Conservation (phyloP, 2,329 filamentous ascomycete genomes). For the Alternaria conjuncta region DNA sequence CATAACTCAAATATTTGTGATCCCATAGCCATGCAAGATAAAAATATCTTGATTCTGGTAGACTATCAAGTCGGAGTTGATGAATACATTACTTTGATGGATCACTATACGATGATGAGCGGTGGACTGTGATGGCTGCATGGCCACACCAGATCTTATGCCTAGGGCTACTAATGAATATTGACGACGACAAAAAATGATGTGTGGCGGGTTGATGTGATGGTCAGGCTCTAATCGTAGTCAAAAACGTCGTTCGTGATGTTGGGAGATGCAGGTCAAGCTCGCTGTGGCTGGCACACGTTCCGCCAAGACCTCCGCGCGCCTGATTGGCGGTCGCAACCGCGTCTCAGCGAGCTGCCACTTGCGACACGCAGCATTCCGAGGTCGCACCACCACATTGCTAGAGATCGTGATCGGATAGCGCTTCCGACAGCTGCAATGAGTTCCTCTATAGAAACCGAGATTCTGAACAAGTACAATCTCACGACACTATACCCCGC, state of each 20-base stretch:
- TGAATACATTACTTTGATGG: neutral
- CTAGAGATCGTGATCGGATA: neutral
- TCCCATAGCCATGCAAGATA: no score
- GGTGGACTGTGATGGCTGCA: neutral
- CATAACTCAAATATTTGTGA: no score
- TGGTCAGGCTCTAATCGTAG: fast-evolving
- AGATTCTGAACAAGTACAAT: conserved; percentile 88
- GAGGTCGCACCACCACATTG: conserved; percentile 2
- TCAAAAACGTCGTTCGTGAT: neutral
- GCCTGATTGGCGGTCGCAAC: conserved; percentile 33
- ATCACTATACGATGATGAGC: neutral
- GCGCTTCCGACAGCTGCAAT: conserved; percentile 24
- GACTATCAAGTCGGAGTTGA: no score
- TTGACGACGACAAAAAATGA: no score
- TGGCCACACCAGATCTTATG: neutral
- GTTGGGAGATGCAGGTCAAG: neutral
- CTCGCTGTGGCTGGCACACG: neutral
- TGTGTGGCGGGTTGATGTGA: neutral
- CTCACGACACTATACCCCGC: conserved; percentile 78
- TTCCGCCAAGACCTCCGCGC: conserved; percentile 15
- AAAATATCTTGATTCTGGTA: no score
- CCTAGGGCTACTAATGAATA: no score
- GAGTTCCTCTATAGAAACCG: conserved; percentile 61
- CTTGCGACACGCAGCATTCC: conserved; percentile 16
- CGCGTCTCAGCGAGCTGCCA: conserved; percentile 25